phyloP scores from a whole-genome alignment of 129 eudicot genomes.

The Rutidosis leptorrhynchoides region DNA sequence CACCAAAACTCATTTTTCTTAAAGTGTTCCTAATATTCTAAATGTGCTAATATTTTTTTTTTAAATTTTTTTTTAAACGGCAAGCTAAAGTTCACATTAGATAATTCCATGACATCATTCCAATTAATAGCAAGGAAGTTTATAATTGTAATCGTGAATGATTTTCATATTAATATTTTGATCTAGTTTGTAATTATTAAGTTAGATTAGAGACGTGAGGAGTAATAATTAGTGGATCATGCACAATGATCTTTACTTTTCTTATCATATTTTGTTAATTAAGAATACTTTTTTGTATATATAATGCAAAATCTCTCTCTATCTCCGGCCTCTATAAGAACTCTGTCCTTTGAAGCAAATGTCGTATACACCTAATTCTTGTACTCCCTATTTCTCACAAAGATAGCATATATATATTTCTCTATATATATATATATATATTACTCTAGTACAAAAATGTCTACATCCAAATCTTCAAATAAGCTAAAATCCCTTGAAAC shows the following conservation, averaged over 20 bases:
- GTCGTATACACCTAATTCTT: conserved; percentile 32
- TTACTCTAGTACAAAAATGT: conserved; percentile 20
- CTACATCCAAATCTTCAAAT: conserved; percentile 44
- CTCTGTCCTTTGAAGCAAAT: conserved; percentile 25
- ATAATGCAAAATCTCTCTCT: conserved; percentile 2
- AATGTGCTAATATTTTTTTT: no score
- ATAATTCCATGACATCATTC: no score
- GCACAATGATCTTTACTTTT: conserved; percentile 3
- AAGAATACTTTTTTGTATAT: not conserved
- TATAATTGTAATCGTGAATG: not conserved
- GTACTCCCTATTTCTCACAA: conserved; percentile 7
- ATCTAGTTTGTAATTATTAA: not conserved
- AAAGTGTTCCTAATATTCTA: no score
- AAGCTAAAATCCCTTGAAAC: conserved; percentile 48
- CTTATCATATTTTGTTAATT: conserved; percentile 10
- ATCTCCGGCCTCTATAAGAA: conserved; percentile 27
- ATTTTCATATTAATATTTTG: not conserved
- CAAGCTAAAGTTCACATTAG: no score
- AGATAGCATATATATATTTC: not conserved
- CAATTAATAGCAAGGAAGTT: no score
- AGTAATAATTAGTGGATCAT: conserved; percentile 30
- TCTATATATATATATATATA: not conserved
- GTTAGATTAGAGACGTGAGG: not conserved
- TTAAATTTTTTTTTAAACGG: no score
- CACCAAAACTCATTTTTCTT: no score